These are phyloP conservation scores for Coprinopsis cinerea DNA, from an alignment of 768 basidiomycete genomes.

Conservation along the genomic window DNA sequence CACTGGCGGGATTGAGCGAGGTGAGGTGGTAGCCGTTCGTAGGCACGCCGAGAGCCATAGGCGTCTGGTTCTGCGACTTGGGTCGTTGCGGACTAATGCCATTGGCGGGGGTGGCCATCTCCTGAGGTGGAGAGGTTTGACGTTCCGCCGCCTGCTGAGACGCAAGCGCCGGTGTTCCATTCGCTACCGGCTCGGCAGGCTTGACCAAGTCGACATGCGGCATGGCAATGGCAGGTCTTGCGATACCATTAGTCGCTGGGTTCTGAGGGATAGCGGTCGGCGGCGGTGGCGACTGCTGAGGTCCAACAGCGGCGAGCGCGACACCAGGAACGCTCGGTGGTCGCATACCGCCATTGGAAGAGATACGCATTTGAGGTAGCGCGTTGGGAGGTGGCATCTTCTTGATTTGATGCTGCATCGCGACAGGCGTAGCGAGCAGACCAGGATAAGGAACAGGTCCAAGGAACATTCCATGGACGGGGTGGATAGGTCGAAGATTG, in stretches of 20 bases:
- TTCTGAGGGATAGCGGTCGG: constrained; percentile 28
- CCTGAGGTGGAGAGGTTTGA: constrained; percentile 12
- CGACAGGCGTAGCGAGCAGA: constrained; percentile 47
- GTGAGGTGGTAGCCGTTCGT: constrained; percentile 48
- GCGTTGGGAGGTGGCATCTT: constrained; percentile 52
- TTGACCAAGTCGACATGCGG: constrained; percentile 40
- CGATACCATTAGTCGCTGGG: constrained; percentile 23
- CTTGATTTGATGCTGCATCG: constrained; percentile 56
- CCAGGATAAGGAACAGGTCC: constrained; percentile 6
- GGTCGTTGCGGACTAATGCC: constrained; percentile 28
- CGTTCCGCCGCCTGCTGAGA: constrained; percentile 20
- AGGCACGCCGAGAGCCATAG: constrained; percentile 22
- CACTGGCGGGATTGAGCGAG: constrained; percentile 30
- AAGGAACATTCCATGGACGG: constrained; percentile 13
- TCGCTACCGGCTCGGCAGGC: constrained; percentile 27
- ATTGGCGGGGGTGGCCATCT: constrained; percentile 16
- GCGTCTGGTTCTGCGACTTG: constrained; percentile 39
- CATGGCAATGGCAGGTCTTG: constrained; percentile 39
- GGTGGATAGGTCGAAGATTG: constrained; percentile 22
- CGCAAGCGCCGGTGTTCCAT: constrained; percentile 23
- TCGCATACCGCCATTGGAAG: constrained; percentile 51
- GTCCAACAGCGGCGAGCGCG: constrained; percentile 21
- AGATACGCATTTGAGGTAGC: constrained; percentile 55
- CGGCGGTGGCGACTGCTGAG: constrained; percentile 24
- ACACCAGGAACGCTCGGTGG: constrained; percentile 35